These are phyloP conservation scores for Paraphaeosphaeria sporulosa DNA, from an alignment of 2,329 filamentous ascomycete genomes.

Conservation along the genomic window DNA sequence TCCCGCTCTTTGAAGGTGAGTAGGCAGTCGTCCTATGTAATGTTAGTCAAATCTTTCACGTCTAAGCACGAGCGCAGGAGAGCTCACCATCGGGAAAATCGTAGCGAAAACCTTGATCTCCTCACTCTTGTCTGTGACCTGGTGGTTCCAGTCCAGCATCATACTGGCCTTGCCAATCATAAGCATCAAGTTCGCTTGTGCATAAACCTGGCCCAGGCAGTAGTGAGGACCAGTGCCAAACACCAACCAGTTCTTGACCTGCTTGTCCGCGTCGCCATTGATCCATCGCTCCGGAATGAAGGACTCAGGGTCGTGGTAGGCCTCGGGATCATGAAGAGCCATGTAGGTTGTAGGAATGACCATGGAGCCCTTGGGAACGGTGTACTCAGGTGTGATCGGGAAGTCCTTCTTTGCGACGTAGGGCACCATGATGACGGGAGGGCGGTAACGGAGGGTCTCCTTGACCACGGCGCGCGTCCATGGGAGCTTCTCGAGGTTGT, in stretches of 20 bases:
- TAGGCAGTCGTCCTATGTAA: slow-evolving; percentile 77
- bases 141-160: slow-evolving; percentile 88
- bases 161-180: slow-evolving; percentile 91
- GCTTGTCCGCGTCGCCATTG: slow-evolving; percentile 84
- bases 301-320: slow-evolving; percentile 84
- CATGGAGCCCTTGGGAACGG: slow-evolving; percentile 95
- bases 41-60: slow-evolving; percentile 25
- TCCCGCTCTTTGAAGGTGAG: slow-evolving; percentile 68
- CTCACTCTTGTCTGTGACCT: slow-evolving; percentile 82
- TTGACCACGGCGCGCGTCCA: slow-evolving; percentile 92
- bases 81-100: slow-evolving; percentile 90
- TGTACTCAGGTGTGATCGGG: slow-evolving; percentile 86
- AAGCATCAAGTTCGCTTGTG: slow-evolving; percentile 84
- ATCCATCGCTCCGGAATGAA: slow-evolving; percentile 69
- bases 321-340: slow-evolving; percentile 88
- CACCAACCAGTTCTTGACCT: slow-evolving; percentile 95
- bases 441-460: slow-evolving; percentile 76
- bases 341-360: slow-evolving; percentile 91
- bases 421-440: slow-evolving; percentile 96
- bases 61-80: slow-evolving; percentile 3
- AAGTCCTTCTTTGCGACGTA: slow-evolving; percentile 95
- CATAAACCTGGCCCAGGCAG: slow-evolving; percentile 93
- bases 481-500: slow-evolving; percentile 84
- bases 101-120: slow-evolving; percentile 98
- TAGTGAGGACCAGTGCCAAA: slow-evolving; percentile 97